These are phyloP conservation scores for Lodderomyces beijingensis DNA, from an alignment of 1,139 yeast species.

Conservation along the genomic window DNA sequence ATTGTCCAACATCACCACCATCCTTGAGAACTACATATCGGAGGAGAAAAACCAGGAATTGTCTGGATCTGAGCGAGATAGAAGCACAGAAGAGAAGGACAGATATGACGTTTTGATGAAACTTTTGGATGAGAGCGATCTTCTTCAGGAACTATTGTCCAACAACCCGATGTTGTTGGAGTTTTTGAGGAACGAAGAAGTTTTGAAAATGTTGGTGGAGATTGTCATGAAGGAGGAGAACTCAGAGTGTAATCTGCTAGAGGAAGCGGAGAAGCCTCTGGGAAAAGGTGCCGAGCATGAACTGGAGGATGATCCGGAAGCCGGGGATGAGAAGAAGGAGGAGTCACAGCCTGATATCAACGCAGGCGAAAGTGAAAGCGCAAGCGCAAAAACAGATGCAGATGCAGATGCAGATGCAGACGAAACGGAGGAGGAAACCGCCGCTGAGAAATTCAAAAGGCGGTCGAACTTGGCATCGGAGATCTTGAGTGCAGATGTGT, in stretches of 20 bases:
- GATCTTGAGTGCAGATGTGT: constrained; percentile 84
- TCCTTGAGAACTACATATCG: constrained; percentile 62
- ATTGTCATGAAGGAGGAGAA: constrained; percentile 53
- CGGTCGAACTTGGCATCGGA: constrained; percentile 90
- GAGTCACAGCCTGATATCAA: constrained; percentile 5
- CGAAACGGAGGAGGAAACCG: constrained; percentile 24
- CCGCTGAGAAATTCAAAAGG: constrained; percentile 55
- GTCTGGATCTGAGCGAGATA: constrained; percentile 26
- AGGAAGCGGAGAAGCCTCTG: constrained; percentile 6
- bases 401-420: constrained; percentile 17
- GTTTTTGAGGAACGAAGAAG: constrained; percentile 71
- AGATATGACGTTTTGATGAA: constrained; percentile 48
- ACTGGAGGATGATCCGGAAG: constrained; percentile 3
- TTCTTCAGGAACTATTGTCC: constrained; percentile 76
- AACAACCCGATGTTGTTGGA: constrained; percentile 81
- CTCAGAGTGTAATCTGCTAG: constrained; percentile 9
- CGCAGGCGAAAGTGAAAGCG: constrained; percentile 7
- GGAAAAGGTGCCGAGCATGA: constrained; percentile 2
- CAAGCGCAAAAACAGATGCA: constrained; percentile 11
- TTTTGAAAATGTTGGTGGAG: constrained; percentile 61
- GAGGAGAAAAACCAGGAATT: no score
- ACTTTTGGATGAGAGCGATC: constrained; percentile 78
- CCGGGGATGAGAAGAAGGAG: constrained; percentile 4
- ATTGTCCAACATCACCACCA: constrained; percentile 66
- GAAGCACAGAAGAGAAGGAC: constrained; percentile 11